Base-by-base conservation (phyloP, 805 yeast species). In the Wickerhamia fluorescens region DNA sequence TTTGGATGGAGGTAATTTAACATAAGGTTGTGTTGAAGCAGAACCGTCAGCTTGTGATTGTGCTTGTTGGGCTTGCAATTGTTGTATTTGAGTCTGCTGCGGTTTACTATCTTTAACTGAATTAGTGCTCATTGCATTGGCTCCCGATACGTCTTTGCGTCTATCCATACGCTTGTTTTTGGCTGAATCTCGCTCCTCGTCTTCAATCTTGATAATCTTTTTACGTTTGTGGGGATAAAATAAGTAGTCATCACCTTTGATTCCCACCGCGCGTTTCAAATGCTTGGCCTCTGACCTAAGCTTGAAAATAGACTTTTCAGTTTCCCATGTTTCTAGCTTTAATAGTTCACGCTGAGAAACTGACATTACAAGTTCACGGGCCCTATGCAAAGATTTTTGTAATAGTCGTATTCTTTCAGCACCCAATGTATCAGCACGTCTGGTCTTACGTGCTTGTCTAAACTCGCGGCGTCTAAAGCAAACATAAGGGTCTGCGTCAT, bases 391-490 rank as follows among this genome's bases (percentile, higher is more conserved):
- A 36, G 92, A 95, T 36, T 70, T 69, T 38, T 81, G 84, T 18
- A 92, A 61, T 33, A 72, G 52, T 14, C 92, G 70, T 28, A 92
- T 64, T 40, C 88, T 74, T 53, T 88, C 96, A 9, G 87, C 79
- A 42, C 92, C 86, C 44, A 86, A 83, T 19, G 83, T 73, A 59
- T 92, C 98, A 0, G 96, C 84, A 40, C 97, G 75, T 54, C 98
- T 75, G 0, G 98, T 92, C 54, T 92, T 92, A 54, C 98, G 80
- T 17, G 94, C 92, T 50, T 84, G 96, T 41, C 98, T 75, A 40
- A 86, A 80, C 49, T 88, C 97, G 54, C 98, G 80, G 42, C 96
- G 77, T 47, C 98, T 74, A 66, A 92, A 92, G 61, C 96, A 86
- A 23, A 86, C 80, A 54, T 92, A 92, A 2, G 98, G 97, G 53